Evolutionary conservation across 495 filamentous ascomycete genomes (phyloP).

Genomic region (Penicillium riverlandense): DNA sequence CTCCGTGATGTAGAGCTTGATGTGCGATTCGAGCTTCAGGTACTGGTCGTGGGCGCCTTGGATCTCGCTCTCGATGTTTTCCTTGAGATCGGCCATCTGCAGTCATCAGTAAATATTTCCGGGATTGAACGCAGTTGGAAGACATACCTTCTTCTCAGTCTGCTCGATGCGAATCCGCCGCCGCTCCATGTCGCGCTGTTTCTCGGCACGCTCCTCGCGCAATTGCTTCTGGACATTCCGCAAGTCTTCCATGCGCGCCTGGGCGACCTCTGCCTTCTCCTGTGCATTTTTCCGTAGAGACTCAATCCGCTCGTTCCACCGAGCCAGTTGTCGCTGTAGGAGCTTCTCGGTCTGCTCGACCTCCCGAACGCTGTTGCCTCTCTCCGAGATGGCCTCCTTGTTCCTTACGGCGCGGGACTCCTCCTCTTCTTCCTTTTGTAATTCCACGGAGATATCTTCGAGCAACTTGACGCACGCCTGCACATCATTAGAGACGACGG

Average conservation of each 20-base stretch:
- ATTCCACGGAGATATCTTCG: slow-evolving; percentile 74
- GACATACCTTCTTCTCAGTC: slow-evolving; percentile 91
- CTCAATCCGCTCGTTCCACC: slow-evolving; percentile 80
- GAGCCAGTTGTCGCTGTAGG: slow-evolving; percentile 72
- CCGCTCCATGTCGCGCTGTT: slow-evolving; percentile 84
- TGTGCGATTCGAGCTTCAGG: slow-evolving; percentile 92
- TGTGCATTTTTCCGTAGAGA: slow-evolving; percentile 68
- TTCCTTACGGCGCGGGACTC: slow-evolving; percentile 68
- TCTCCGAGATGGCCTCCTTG: slow-evolving; percentile 77
- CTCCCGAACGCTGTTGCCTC: slow-evolving; percentile 81
- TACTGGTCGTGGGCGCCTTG: slow-evolving; percentile 84
- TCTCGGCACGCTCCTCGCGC: slow-evolving; percentile 76
- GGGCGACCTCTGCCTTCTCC: slow-evolving; percentile 71
- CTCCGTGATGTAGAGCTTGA: slow-evolving; percentile 94
- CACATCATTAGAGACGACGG: slow-evolving; percentile 75
- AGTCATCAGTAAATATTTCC: slow-evolving; percentile 3
- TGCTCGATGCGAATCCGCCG: slow-evolving; percentile 89
- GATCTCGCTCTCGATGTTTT: slow-evolving; percentile 92
- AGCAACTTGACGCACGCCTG: slow-evolving; percentile 78
- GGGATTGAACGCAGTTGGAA: background rate
- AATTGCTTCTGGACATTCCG: slow-evolving; percentile 71
- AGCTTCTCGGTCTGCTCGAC: slow-evolving; percentile 81
- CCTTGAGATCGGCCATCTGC: slow-evolving; percentile 94
- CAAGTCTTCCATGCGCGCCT: slow-evolving; percentile 85
- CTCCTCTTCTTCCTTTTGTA: slow-evolving; percentile 87